Evolutionary conservation across 1,139 yeast species (phyloP), one percentile per base, ranked within the genome.

Genomic region (Geotrichum bryndzae): DNA sequence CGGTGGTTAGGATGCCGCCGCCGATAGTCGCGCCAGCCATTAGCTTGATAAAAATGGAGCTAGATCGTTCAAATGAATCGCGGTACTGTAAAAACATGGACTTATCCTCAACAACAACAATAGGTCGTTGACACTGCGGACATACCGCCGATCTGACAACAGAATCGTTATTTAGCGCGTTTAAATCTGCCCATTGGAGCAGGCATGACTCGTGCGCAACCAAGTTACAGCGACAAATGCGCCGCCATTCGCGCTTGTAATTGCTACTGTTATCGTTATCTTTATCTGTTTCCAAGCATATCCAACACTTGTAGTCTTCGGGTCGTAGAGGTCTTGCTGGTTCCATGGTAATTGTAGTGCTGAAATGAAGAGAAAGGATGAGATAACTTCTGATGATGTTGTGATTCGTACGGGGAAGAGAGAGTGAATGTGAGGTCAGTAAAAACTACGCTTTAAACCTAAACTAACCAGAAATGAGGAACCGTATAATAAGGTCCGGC

Each of bases 151-250:
- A 51, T 65, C 68, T 38, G 51, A 58, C 50, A 56, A 48, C 23
- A 60, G 62, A 51, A 58, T 63, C 54, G 68, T 65, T 54, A 63
- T 69, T 69, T 1, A 71, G 60, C 10, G 72, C 76, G 18, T 73
- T 62, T 56, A 74, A 75, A n/a, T 77, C 69, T 1, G 78, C 75
- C 82, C 82, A 80, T 38, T 77, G 77, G 18, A 78, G 64, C 31
- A 80, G 68, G 60, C 84, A 81, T 50, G 73, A 69, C 53, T 77
- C 73, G 66, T 81, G 84, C 0, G 81, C 82, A 13, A 72, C 68
- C 29, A 80, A 66, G 33, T 64, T 66, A 64, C 84, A 81, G 15
- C 67, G 65, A 61, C 84, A 80, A 1, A 79, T 79, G 23, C 73
- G 70, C 23, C 79, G 73, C 74, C 81, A 77, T 52, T 74, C 74